Percentiles rank a stretch among this genome's conserved stretches.
These are phyloP conservation scores for Meyerozyma elateridarum DNA, from an alignment of 1,139 yeast genomes.

Conservation along the genomic window DNA sequence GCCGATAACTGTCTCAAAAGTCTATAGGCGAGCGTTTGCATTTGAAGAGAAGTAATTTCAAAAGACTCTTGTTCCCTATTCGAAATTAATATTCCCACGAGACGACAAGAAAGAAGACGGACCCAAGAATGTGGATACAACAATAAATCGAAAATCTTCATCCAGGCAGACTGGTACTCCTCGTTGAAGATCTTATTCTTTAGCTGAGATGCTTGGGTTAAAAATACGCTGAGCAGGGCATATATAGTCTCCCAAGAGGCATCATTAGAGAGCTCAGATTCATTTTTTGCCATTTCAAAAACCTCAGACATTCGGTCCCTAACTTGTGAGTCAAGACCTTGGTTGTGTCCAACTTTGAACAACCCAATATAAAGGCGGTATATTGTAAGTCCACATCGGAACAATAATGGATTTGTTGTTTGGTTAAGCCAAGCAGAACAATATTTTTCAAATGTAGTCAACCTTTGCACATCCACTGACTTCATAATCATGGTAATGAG, in stretches of 20 bases:
- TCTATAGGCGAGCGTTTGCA: constrained; percentile 66
- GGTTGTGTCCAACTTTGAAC: constrained; percentile 40
- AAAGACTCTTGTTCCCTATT: constrained; percentile 34
- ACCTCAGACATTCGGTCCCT: constrained; percentile 31
- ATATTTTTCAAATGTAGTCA: constrained; percentile 52
- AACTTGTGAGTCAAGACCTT: constrained; percentile 37
- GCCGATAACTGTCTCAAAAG: constrained; percentile 77
- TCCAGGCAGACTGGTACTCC: constrained; percentile 44
- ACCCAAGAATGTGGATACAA: constrained; percentile 94
- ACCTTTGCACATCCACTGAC: constrained; percentile 41
- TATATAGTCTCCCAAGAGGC: constrained; percentile 77
- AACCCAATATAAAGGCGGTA: constrained; percentile 59
- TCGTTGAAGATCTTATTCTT: constrained; percentile 27
- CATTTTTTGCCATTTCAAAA: constrained; percentile 30
- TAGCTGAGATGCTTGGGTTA: constrained; percentile 30
- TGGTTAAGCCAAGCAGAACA: constrained; percentile 67
- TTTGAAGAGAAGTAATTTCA: constrained; percentile 29
- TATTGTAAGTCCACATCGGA: constrained; percentile 74
- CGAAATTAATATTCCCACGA: constrained; percentile 49
- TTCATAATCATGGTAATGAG: constrained; percentile 55
- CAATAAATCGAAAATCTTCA: constrained; percentile 47
- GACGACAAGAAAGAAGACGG: constrained; percentile 62
- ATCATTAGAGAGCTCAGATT: no score
- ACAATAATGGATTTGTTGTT: constrained; percentile 47
- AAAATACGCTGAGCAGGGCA: constrained; percentile 54